These are phyloP conservation scores for Boletus speciosus DNA, from an alignment of 768 basidiomycete species.

Conservation along the genomic window DNA sequence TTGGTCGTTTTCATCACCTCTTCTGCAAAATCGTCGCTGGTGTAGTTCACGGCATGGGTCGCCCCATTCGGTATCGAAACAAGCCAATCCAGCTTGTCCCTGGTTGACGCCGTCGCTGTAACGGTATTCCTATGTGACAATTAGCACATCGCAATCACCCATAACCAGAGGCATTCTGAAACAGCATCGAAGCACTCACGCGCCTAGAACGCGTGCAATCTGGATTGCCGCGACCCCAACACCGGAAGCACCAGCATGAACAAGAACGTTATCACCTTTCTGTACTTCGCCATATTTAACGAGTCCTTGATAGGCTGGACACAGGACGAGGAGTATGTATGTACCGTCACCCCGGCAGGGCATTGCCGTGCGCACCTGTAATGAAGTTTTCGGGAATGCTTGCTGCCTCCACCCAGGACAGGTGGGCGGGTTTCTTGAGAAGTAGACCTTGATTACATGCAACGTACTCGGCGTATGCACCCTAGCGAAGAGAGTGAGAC, in stretches of 20 bases:
- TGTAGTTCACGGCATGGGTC: conserved; percentile 82
- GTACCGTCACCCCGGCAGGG: conserved; percentile 4
- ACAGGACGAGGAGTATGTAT: not conserved
- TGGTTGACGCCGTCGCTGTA: conserved; percentile 81
- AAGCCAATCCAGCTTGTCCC: conserved; percentile 79
- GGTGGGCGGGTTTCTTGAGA: conserved; percentile 65
- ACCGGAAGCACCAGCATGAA: conserved; percentile 90
- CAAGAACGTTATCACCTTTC: conserved; percentile 68
- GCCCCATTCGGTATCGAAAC: conserved; percentile 62
- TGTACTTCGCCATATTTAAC: conserved; percentile 67
- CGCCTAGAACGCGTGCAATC: conserved; percentile 68
- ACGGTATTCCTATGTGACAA: conserved; percentile 51
- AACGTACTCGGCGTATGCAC: conserved; percentile 89
- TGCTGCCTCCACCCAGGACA: conserved; percentile 84
- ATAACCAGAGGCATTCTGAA: not conserved
- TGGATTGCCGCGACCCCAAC: conserved; percentile 89
- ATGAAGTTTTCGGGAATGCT: conserved; percentile 86
- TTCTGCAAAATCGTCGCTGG: conserved; percentile 73
- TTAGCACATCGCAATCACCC: conserved; percentile 5
- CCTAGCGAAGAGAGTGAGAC: conserved; percentile 42
- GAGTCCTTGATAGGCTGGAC: conserved; percentile 57
- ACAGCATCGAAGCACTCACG: conserved; percentile 46
- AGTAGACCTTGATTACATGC: conserved; percentile 62
- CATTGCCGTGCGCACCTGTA: conserved; percentile 54
- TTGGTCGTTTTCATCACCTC: conserved; percentile 66